Conservation (phyloP, 495 filamentous ascomycete species). For the Schizothecium vesticola region DNA sequence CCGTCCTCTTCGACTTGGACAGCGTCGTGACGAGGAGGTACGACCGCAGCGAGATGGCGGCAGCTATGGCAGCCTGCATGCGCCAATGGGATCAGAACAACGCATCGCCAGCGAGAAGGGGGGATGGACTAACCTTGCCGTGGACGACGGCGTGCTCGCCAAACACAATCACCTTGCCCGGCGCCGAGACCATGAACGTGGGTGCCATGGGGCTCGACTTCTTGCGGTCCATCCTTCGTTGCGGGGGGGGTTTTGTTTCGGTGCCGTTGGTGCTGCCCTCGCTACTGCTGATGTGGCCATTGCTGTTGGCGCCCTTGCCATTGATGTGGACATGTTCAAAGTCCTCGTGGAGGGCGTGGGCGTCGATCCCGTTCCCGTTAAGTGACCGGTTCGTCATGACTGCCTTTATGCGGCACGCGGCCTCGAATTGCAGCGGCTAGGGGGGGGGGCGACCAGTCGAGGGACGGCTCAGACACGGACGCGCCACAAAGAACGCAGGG, state of each 20-base stretch:
- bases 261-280: constrained; percentile 17
- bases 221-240: constrained; percentile 40
- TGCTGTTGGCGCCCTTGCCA: constrained; percentile 24
- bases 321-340: not conserved
- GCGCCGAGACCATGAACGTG: constrained; percentile 94
- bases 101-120: not conserved
- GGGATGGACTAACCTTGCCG: constrained; percentile 58
- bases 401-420: constrained; percentile 2
- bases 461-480: too few relatives aligned
- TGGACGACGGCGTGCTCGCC: constrained; percentile 96
- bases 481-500: not conserved
- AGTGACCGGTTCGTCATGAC: constrained; percentile 7
- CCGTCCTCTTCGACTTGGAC: constrained; percentile 75
- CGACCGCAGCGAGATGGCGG: constrained; percentile 87
- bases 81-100: constrained; percentile 1
- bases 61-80: constrained; percentile 79
- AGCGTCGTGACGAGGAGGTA: constrained; percentile 91
- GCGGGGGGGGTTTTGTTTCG: constrained; percentile 15
- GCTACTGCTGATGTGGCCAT: constrained; percentile 16
- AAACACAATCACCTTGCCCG: constrained; percentile 95
- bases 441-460: not conserved
- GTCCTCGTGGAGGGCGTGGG: constrained; percentile 20
- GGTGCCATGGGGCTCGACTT: constrained; percentile 63
- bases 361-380: constrained; percentile 29
- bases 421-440: not conserved